phyloP scores from a whole-genome alignment of 306 rosid species.

The Astragalus glycyphyllos region DNA sequence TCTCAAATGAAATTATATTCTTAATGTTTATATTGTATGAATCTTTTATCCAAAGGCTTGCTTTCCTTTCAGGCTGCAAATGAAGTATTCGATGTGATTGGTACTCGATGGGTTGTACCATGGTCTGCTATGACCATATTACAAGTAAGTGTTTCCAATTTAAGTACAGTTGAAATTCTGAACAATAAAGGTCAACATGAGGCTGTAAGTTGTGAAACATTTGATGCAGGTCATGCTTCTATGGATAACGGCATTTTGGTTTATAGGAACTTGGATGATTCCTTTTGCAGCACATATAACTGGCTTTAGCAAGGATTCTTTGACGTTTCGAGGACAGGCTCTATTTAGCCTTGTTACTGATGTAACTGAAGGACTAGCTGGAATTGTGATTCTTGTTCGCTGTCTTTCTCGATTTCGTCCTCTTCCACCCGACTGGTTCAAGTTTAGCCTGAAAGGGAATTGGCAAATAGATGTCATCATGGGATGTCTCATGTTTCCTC shows the following conservation, averaged over 20 bases:
- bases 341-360: conserved; percentile 87
- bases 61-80: conserved; percentile 63
- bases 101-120: conserved; percentile 84
- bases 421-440: conserved; percentile 96
- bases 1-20: conserved; percentile 23
- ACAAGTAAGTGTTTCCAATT: conserved; percentile 65
- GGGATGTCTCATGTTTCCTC: conserved; percentile 94
- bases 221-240: conserved; percentile 92
- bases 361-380: conserved; percentile 88
- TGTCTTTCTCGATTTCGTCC: conserved; percentile 89
- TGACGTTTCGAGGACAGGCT: conserved; percentile 88
- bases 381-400: conserved; percentile 73
- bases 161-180: conserved; percentile 2
- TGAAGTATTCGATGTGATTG: conserved; percentile 58
- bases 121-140: conserved; percentile 90
- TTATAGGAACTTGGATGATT: conserved; percentile 91
- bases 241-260: conserved; percentile 92
- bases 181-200: conserved; percentile 28
- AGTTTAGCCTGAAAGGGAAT: conserved; percentile 75
- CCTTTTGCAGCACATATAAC: conserved; percentile 81
- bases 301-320: conserved; percentile 80
- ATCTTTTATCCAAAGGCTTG: conserved; percentile 26
- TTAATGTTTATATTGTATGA: conserved; percentile 20
- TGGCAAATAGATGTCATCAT: conserved; percentile 84
- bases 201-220: conserved; percentile 15